Percentiles rank a stretch among this genome's conserved stretches.
phyloP scores from a whole-genome alignment of 2,329 filamentous ascomycete genomes.

The Fusarium beomiforme region DNA sequence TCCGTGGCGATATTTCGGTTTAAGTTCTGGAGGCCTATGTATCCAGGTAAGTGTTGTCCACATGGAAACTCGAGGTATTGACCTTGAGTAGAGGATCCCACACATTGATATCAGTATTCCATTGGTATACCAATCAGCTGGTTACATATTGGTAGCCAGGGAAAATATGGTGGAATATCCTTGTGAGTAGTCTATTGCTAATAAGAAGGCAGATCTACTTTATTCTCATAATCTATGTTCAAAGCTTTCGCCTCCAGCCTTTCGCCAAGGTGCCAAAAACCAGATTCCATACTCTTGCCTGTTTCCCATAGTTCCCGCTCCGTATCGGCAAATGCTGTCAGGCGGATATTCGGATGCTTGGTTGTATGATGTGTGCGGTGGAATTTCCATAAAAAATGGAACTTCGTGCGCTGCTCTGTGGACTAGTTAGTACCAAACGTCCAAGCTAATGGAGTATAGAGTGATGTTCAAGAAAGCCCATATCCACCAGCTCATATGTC shows the following conservation, averaged over 20 bases:
- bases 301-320: background rate
- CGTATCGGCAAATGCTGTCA: background rate
- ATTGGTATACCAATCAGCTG: too few relatives aligned
- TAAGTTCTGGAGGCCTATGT: background rate
- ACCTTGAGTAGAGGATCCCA: background rate
- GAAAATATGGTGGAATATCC: too few relatives aligned
- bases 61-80: accelerated
- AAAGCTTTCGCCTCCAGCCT: background rate
- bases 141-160: too few relatives aligned
- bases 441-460: background rate
- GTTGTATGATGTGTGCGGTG: background rate
- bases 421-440: background rate
- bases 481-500: background rate
- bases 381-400: background rate
- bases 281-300: background rate
- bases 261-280: background rate
- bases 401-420: background rate
- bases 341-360: background rate
- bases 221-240: background rate
- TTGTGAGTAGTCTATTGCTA: background rate
- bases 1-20: background rate
- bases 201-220: background rate
- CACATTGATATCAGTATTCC: background rate
- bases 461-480: background rate
- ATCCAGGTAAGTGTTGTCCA: background rate